Evolutionary conservation across 331 rosid genomes (phyloP), one percentile per base, ranked within the genome.

Genomic region (Erythrophleum ivorense): DNA sequence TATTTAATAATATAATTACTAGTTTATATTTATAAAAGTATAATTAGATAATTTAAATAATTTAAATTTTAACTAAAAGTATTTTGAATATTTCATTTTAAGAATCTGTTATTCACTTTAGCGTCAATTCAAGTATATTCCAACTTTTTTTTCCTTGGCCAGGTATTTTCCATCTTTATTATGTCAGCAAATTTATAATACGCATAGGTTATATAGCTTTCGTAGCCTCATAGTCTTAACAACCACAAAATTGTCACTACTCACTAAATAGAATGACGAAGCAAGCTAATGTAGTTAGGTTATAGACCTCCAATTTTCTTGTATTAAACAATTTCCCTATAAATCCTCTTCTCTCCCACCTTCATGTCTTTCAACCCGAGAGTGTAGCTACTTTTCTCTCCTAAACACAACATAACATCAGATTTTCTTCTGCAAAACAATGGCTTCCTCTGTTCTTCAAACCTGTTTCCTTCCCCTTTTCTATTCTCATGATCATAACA

Each of bases 371-470:
- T 11, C 6, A 58, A 24, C 64, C 64, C 3, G 7, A 59, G 11
- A 57, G 29, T 24, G 29, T 24, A 24, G 29, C 29, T 24, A 24
- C 29, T 33, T 11, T 14, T 14, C 69, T 34, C 12, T 6, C 70
- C 5, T 48, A 14, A 9, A 48, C 52, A 48, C 14, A 48, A 31
- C n/a, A 40, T 29, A 0, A 29, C 1, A 12, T 16, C 34, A 36
- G 2, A 34, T 2, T 41, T 40, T 9, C 50, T 38, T 19, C 50
- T 1, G 6, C 40, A 3, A 21, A 41, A 9, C 73, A 68, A 68
- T 68, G 73, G 73, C 73, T 68, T 68, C 73, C 73, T 41, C 73
- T 68, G 36, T 68, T 41, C 34, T 41, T 9, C 18, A 36, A n/a
- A 1, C 73, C 29, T 9, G 34, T 29, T 68, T 68, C 54, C 73